phyloP scores from a whole-genome alignment of 2,329 filamentous ascomycete species.

The Eutypella sp. region DNA sequence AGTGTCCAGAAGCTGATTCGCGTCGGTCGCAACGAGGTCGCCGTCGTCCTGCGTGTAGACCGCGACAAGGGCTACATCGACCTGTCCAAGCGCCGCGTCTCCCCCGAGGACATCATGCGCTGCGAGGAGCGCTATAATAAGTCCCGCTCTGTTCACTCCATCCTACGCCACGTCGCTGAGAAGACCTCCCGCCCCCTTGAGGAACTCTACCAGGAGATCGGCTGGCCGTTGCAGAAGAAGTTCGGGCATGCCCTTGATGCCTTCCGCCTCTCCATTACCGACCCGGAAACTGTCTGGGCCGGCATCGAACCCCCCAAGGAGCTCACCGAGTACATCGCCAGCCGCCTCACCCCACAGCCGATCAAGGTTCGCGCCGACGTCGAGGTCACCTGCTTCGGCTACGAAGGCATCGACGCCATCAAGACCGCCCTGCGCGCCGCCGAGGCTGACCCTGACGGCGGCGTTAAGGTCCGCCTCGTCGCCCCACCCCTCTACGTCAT shows the following conservation, averaged over 20 bases:
- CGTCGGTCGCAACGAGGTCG: conserved; percentile 96
- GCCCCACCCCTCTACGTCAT: conserved; percentile 95
- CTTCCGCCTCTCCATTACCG: conserved; percentile 99
- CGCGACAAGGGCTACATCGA: conserved; percentile 99
- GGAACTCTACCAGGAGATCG: conserved; percentile 87
- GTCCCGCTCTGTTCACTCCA: conserved; percentile 98
- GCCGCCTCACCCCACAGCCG: conserved; percentile 94
- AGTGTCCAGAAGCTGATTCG: conserved; percentile 98
- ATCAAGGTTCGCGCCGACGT: conserved; percentile 98
- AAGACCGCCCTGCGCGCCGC: conserved; percentile 88
- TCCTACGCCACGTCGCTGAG: conserved; percentile 97
- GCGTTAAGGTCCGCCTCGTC: conserved; percentile 98
- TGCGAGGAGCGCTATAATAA: conserved; percentile 99
- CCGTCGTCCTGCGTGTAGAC: conserved; percentile 96
- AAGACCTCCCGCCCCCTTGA: conserved; percentile 95
- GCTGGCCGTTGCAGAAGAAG: conserved; percentile 96
- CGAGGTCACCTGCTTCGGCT: conserved; percentile 91
- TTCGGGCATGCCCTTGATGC: conserved; percentile 96
- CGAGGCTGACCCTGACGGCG: conserved; percentile 88
- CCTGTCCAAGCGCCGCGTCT: conserved; percentile 96
- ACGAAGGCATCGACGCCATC: conserved; percentile 97
- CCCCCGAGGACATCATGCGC: conserved; percentile 94
- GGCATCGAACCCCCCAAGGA: conserved; percentile 81
- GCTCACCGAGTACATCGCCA: conserved; percentile 91
- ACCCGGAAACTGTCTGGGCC: conserved; percentile 77